Evolutionary conservation across 2,329 filamentous ascomycete genomes (phyloP).

Genomic region (Alternaria sp.): DNA sequence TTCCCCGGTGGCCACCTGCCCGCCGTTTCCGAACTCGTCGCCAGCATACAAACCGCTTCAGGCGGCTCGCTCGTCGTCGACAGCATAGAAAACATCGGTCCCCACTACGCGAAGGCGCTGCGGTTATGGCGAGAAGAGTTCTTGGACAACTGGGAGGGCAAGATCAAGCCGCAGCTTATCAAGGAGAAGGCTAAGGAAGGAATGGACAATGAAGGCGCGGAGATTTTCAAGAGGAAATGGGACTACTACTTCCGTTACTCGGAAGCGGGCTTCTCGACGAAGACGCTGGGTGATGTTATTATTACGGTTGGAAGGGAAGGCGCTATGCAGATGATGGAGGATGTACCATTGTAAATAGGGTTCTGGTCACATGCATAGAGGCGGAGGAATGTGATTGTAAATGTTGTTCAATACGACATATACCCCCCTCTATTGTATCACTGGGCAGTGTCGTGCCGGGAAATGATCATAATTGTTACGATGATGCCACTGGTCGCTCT

Average conservation of each 20-base stretch:
- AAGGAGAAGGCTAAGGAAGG: conserved; percentile 65
- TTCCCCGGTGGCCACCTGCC: conserved; percentile 79
- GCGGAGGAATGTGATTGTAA: not conserved
- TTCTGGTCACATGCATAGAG: not conserved
- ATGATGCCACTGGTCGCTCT: not conserved
- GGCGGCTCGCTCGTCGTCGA: conserved; percentile 69
- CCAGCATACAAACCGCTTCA: conserved; percentile 67
- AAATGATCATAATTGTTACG: not conserved
- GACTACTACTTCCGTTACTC: conserved; percentile 80
- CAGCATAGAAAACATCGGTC: conserved; percentile 73
- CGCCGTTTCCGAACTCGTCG: conserved; percentile 69
- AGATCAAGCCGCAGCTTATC: conserved; percentile 66
- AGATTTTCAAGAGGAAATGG: conserved; percentile 75
- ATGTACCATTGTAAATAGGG: conserved; percentile 63
- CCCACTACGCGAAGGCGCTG: conserved; percentile 74
- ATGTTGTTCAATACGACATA: not conserved
- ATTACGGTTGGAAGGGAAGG: conserved; percentile 72
- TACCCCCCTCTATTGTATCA: not conserved
- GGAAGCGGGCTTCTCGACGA: conserved; percentile 74
- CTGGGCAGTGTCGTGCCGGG: not conserved
- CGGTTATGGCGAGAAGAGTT: conserved; percentile 73
- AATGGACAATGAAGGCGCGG: conserved; percentile 67
- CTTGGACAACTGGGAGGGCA: conserved; percentile 64
- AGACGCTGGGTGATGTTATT: conserved; percentile 75
- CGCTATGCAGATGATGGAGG: conserved; percentile 71